phyloP scores from a whole-genome alignment of 140 eudicot genomes.

The Anethum foeniculum region DNA sequence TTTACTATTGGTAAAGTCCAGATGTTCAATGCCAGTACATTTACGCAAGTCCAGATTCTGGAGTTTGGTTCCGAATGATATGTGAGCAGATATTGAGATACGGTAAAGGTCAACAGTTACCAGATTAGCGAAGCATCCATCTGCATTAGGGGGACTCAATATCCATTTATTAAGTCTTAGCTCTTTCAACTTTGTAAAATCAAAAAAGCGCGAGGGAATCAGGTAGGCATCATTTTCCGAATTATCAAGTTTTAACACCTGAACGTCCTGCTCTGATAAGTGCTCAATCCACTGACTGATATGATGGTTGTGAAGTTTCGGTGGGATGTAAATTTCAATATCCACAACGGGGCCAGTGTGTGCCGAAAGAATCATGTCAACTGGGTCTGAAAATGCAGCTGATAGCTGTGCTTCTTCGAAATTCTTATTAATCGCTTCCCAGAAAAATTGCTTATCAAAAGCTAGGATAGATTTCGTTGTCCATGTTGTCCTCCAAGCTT shows the following conservation, averaged over 20 bases:
- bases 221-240: not conserved
- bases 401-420: not conserved
- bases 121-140: not conserved
- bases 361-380: conserved; percentile 11
- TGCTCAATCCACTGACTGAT: conserved; percentile 9
- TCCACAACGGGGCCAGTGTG: conserved; percentile 21
- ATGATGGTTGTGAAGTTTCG: not conserved
- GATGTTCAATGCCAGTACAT: not conserved
- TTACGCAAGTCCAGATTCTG: not conserved
- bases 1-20: not conserved
- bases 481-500: conserved; percentile 17
- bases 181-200: conserved; percentile 5
- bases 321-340: conserved; percentile 16
- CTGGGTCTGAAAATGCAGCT: not conserved
- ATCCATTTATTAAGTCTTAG: not conserved
- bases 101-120: not conserved
- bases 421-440: not conserved
- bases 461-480: not conserved
- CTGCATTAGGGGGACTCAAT: not conserved
- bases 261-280: conserved; percentile 8
- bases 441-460: not conserved
- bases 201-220: conserved; percentile 2
- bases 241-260: conserved; percentile 12
- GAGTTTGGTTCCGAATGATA: not conserved
- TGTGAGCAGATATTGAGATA: not conserved